phyloP scores from a whole-genome alignment of 306 rosid species.

The Astragalus membranaceus region DNA sequence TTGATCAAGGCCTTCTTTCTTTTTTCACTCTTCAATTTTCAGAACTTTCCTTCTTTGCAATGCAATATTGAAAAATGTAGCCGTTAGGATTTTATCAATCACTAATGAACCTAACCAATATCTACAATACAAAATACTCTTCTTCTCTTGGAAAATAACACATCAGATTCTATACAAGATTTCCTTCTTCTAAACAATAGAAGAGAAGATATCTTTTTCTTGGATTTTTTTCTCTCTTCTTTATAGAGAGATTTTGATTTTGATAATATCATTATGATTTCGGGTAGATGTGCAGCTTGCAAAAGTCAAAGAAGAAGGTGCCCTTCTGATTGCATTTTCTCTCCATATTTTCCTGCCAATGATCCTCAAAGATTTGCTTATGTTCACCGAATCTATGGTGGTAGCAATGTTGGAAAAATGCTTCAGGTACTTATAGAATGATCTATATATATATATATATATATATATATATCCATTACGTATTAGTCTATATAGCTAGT shows the following conservation, averaged over 20 bases:
- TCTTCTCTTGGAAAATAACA: background rate
- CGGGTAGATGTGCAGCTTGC: conserved; percentile 66
- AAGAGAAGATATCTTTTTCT: conserved; percentile 18
- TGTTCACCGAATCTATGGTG: conserved; percentile 74
- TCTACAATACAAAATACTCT: background rate
- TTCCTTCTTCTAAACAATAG: conserved; percentile 8
- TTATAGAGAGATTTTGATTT: conserved; percentile 1
- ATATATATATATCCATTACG: background rate
- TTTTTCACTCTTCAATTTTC: background rate
- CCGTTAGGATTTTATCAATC: background rate
- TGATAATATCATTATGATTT: conserved; percentile 12
- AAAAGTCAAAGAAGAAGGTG: conserved; percentile 70
- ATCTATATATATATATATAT: background rate
- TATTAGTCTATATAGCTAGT: too few relatives aligned
- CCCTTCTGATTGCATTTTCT: conserved; percentile 62
- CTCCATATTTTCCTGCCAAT: conserved; percentile 61
- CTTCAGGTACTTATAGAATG: conserved; percentile 46
- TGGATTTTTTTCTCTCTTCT: conserved; percentile 9
- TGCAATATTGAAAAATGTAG: background rate
- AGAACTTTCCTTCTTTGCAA: background rate
- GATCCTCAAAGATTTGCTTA: conserved; percentile 66
- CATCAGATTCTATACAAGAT: conserved; percentile 19
- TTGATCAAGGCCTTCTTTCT: background rate
- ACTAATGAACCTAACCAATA: background rate
- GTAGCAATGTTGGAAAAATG: conserved; percentile 65